These are phyloP conservation scores for Takashimella koratensis DNA, from an alignment of 1,284 basidiomycete species.

Conservation along the genomic window DNA sequence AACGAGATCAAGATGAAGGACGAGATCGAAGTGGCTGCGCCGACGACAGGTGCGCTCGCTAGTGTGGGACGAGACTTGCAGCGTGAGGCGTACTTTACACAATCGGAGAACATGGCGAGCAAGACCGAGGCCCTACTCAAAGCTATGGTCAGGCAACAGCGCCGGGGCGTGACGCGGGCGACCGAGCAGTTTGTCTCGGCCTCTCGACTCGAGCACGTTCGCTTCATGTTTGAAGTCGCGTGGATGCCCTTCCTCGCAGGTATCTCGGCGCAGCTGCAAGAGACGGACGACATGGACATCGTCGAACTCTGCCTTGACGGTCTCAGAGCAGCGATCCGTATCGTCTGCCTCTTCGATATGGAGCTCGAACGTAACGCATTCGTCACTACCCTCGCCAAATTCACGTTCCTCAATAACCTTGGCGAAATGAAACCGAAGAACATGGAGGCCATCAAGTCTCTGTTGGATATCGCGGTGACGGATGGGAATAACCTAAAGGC, in stretches of 20 bases:
- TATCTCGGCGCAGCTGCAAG: conserved; percentile 84
- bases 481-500: conserved; percentile 92
- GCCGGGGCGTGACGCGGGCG: conserved; percentile 59
- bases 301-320: conserved; percentile 91
- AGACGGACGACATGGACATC: conserved; percentile 84
- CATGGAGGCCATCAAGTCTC: conserved; percentile 93
- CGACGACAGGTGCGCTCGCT: conserved; percentile 63
- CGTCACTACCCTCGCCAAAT: conserved; percentile 94
- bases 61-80: conserved; percentile 88
- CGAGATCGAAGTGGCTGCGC: conserved; percentile 64
- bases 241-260: conserved; percentile 97
- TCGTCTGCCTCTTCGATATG: conserved; percentile 91
- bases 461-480: conserved; percentile 85
- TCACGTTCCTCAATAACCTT: conserved; percentile 92
- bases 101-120: conserved; percentile 90
- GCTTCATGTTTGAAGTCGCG: conserved; percentile 96
- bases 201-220: conserved; percentile 88
- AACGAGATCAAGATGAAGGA: conserved; percentile 99
- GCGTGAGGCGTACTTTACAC: conserved; percentile 87
- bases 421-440: conserved; percentile 98
- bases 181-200: conserved; percentile 89
- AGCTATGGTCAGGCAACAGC: conserved; percentile 81
- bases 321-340: conserved; percentile 87
- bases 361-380: conserved; percentile 95
- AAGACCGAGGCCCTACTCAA: conserved; percentile 93